Evolutionary conservation across 2,329 filamentous ascomycete species (phyloP).

Genomic region (Penicillium sp.): DNA sequence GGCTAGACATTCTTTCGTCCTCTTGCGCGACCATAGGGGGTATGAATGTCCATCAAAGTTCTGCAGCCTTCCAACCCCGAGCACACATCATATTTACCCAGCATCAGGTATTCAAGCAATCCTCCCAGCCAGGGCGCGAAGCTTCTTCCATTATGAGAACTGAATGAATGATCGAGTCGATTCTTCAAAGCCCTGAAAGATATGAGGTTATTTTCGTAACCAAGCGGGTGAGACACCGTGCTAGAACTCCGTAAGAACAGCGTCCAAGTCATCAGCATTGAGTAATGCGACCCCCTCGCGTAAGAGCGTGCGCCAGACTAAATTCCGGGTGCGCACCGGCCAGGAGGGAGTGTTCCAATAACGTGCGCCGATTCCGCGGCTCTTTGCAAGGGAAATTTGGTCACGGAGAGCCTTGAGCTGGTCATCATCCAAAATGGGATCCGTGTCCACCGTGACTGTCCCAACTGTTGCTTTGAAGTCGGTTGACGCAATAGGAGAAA

Average conservation of each 20-base stretch:
- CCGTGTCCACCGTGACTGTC: slow-evolving; percentile 33
- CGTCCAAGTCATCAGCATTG: slow-evolving; percentile 59
- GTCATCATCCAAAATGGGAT: slow-evolving; percentile 22
- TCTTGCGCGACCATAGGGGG: no score
- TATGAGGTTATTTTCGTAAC: no score
- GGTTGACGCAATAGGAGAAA: slow-evolving; percentile 52
- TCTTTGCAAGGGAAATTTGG: slow-evolving; percentile 51
- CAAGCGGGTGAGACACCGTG: neutral
- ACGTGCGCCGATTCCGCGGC: slow-evolving; percentile 52
- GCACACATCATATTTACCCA: no score
- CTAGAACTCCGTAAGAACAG: slow-evolving; percentile 37
- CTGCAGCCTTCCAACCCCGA: no score
- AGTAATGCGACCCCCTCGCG: slow-evolving; percentile 55
- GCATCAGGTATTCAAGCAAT: no score
- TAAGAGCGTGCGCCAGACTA: slow-evolving; percentile 53
- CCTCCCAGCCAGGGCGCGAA: no score
- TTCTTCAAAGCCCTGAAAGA: neutral
- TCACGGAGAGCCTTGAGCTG: slow-evolving; percentile 47
- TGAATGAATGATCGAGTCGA: neutral
- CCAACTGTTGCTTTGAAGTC: slow-evolving; percentile 44
- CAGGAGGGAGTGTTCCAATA: slow-evolving; percentile 60
- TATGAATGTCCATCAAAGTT: no score
- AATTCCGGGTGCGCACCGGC: slow-evolving; percentile 54
- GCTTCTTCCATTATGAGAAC: slow-evolving; percentile 1
- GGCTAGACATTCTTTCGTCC: no score